Evolutionary conservation across 1,284 basidiomycete genomes (phyloP), one percentile per base, ranked within the genome.

Genomic region (Trichosporon asahii): DNA sequence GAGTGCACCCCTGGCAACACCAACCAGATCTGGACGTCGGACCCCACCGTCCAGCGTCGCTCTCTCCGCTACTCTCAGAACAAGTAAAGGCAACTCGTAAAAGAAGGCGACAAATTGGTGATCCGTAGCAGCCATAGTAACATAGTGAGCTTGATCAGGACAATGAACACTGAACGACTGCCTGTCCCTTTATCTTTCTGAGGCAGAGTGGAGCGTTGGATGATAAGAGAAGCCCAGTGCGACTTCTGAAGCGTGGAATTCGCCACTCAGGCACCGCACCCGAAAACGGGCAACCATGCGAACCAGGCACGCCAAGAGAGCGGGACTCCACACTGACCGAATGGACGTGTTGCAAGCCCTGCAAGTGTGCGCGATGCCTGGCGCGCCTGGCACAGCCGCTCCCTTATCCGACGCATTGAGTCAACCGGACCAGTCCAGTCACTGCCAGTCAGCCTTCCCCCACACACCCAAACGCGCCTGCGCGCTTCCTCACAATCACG

Each of bases 1-100:
- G 65, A 73, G 70, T 73, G 74, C 57, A 25, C 57, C 23, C 12
- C 29, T 18, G 70, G 70, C 44, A 75, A 75, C 72, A 69, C 64
- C 31, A 73, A 75, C 68, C 74, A 75, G 70, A 37, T 72, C 46
- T 73, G 71, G 71, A 69, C 64, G n/a, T 21, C 57, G 6, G 18
- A 31, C 27, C 27, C 57, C 29, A 18, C 57, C 4, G 57, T 61
- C 18, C 27, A 61, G 29, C 57, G 27, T 18, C 27, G 57, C 57
- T 31, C 57, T 33, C 27, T 61, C 18, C 57, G 57, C 29, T 61
- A 61, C 57, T 12, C 57, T 7, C 27, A 31, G 57, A 61, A 61
- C 57, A 29, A 61, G 57, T 61, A 12, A 53, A 25, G 49, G 23
- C 3, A 15, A 18, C 4, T 8, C 14, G 27, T 29, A 11, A n/a